These are phyloP conservation scores for Acacia crassicarpa DNA, from an alignment of 306 rosid genomes.

Conservation along the genomic window DNA sequence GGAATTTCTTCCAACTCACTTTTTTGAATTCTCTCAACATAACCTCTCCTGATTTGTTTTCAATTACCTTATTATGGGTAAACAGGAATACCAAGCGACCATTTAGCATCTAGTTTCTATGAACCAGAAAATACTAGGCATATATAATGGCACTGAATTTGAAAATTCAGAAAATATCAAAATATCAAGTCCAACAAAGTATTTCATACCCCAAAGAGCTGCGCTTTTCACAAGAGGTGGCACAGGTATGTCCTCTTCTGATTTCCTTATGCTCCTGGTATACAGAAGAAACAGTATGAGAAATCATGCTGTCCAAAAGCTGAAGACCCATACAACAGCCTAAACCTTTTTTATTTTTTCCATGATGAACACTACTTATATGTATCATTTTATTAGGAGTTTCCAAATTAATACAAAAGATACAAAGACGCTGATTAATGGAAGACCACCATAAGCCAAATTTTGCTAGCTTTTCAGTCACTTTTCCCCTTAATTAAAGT, in stretches of 20 bases:
- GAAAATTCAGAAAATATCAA: not conserved
- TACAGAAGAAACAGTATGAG: conserved; percentile 45
- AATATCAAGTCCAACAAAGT: not conserved
- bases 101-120: not conserved
- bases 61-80: not conserved
- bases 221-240: conserved; percentile 93
- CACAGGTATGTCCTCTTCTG: conserved; percentile 85
- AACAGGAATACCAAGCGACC: not conserved
- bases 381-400: not conserved
- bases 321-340: not conserved
- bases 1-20: not conserved
- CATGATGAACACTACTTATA: not conserved
- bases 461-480: conserved; percentile 1
- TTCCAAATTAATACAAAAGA: conserved; percentile 18
- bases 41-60: not conserved
- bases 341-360: not conserved
- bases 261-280: conserved; percentile 78
- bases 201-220: conserved; percentile 58
- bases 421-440: not conserved
- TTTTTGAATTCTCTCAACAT: not conserved
- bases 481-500: not conserved
- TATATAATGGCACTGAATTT: not conserved
- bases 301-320: conserved; percentile 22
- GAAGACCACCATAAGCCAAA: not conserved
- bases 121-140: not conserved